phyloP scores from a whole-genome alignment of 306 rosid genomes.

The Cucurbita argyrosperma region DNA sequence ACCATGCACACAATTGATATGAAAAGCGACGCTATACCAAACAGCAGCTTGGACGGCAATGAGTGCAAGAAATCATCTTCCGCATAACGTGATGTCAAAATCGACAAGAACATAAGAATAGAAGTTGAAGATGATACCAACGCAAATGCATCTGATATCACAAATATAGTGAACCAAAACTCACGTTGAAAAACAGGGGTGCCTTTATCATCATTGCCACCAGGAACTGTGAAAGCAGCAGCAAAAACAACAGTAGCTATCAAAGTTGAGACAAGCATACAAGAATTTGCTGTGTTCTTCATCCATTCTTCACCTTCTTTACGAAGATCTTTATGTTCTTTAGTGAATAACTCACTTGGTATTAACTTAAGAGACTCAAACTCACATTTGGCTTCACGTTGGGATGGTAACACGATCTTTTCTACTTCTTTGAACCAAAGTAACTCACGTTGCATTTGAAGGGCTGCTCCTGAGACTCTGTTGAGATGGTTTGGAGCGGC shows the following conservation, averaged over 20 bases:
- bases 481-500: slow-evolving; percentile 11
- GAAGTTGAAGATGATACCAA: not conserved
- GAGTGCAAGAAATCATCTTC: not conserved
- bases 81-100: not conserved
- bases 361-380: not conserved
- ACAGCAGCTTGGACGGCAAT: not conserved
- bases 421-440: slow-evolving; percentile 36
- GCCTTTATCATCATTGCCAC: not conserved
- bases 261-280: not conserved
- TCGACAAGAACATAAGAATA: not conserved
- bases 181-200: not conserved
- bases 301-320: not conserved
- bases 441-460: slow-evolving; percentile 21
- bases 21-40: not conserved
- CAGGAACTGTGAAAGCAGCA: not conserved
- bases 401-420: slow-evolving; percentile 14
- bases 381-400: not conserved
- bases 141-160: not conserved
- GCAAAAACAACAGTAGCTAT: not conserved
- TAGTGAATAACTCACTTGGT: not conserved
- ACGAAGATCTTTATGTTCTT: not conserved
- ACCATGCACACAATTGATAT: not conserved
- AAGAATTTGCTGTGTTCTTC: not conserved
- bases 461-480: slow-evolving; percentile 19
- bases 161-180: not conserved